Conservation (phyloP, 805 yeast genomes). For the Teunomyces panamensis region DNA sequence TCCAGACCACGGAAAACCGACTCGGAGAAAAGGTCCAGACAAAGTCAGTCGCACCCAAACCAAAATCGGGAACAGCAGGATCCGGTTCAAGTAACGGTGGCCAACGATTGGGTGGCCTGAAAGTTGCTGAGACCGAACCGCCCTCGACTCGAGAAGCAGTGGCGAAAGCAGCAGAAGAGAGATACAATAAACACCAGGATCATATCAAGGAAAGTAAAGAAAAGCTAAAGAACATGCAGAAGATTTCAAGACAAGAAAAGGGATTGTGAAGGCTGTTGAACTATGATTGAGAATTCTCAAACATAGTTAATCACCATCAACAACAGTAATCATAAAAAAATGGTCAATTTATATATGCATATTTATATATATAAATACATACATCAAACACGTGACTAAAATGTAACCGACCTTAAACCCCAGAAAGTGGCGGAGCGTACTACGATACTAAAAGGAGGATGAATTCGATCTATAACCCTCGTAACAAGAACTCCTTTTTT, state of each 20-base stretch:
- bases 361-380: too few species aligned
- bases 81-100: not conserved
- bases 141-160: constrained; percentile 25
- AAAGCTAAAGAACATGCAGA: constrained; percentile 29
- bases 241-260: constrained; percentile 31
- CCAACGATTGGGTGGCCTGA: not conserved
- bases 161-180: constrained; percentile 39
- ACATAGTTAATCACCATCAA: too few species aligned
- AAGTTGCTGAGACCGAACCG: not conserved
- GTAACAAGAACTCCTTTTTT: constrained; percentile 21
- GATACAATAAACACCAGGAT: constrained; percentile 29
- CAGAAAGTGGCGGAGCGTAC: not conserved
- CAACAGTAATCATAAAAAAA: too few species aligned
- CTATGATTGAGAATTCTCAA: too few species aligned
- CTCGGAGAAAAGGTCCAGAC: not conserved
- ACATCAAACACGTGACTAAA: not conserved
- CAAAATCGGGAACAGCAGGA: not conserved
- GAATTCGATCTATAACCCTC: not conserved
- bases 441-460: not conserved
- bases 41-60: not conserved
- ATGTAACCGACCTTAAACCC: not conserved
- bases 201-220: constrained; percentile 25
- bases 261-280: constrained; percentile 15
- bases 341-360: too few species aligned
- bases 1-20: not conserved